Conservation (phyloP, 306 rosid species). For the Begonia fuchsioides region DNA sequence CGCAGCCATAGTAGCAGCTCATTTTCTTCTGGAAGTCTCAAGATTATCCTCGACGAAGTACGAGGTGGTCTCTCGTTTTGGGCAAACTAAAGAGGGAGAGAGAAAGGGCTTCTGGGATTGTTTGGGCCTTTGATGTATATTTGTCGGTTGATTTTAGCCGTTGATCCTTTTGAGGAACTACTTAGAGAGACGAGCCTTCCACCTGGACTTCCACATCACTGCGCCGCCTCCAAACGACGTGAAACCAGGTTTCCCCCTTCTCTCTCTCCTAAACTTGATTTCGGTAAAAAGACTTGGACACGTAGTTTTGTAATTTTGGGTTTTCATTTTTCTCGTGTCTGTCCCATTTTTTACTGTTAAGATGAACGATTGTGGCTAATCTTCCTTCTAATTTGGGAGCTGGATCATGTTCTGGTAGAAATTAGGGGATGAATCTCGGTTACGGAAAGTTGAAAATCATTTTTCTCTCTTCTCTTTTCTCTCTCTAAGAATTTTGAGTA, state of each 20-base stretch:
- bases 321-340: background rate
- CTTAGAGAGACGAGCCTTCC: slow-evolving; percentile 19
- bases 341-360: too few relatives aligned
- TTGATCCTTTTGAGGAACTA: slow-evolving; percentile 8
- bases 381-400: too few relatives aligned
- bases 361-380: too few relatives aligned
- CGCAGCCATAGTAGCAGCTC: slow-evolving; percentile 7
- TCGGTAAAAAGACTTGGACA: slow-evolving; percentile 1
- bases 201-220: slow-evolving; percentile 73
- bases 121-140: slow-evolving; percentile 8
- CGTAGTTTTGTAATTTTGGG: slow-evolving; percentile 13
- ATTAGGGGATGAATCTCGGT: too few relatives aligned
- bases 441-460: too few relatives aligned
- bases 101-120: background rate
- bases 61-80: too few relatives aligned
- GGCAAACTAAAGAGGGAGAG: background rate
- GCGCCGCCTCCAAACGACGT: slow-evolving; percentile 25
- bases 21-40: too few relatives aligned
- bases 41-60: too few relatives aligned
- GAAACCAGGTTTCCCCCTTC: slow-evolving; percentile 40
- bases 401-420: too few relatives aligned
- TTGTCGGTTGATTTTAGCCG: slow-evolving; percentile 14
- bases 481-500: too few relatives aligned
- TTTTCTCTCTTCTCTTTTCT: too few relatives aligned
- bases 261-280: slow-evolving; percentile 3